Evolutionary conservation across 2,329 filamentous ascomycete species (phyloP).

Genomic region (Colletotrichum eremochloae): DNA sequence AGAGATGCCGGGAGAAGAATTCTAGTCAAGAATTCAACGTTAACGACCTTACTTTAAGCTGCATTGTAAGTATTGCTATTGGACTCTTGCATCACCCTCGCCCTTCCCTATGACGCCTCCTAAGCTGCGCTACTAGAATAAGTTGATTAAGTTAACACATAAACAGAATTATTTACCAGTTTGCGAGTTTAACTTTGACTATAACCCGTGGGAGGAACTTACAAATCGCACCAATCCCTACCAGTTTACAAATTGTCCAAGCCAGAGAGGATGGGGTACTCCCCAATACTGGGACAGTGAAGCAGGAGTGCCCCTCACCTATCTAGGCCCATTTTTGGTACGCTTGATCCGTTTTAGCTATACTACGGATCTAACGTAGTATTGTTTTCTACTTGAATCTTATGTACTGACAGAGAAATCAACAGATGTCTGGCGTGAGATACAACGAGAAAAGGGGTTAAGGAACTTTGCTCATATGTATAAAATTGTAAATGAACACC

Average conservation of each 20-base stretch:
- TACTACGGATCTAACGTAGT: not conserved
- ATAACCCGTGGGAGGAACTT: constrained; percentile 15
- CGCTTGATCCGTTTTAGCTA: not conserved
- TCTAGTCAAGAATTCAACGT: not conserved
- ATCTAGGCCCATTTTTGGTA: constrained; percentile 29
- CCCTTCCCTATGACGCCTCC: too few relatives aligned
- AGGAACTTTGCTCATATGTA: not conserved
- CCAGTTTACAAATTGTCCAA: constrained; percentile 30
- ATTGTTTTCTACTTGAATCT: too few relatives aligned
- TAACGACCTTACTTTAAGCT: constrained; percentile 2
- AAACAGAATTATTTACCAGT: constrained; percentile 20
- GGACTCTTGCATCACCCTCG: too few relatives aligned
- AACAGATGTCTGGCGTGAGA: not conserved
- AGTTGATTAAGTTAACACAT: not conserved
- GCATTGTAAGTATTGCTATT: not conserved
- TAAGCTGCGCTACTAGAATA: too few relatives aligned
- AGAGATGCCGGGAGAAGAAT: constrained; percentile 12
- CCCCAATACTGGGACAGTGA: not conserved
- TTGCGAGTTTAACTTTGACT: constrained; percentile 31
- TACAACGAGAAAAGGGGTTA: not conserved
- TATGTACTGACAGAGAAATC: not conserved
- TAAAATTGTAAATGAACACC: too few relatives aligned
- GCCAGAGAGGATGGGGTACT: constrained; percentile 11
- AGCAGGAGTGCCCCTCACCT: constrained; percentile 10
- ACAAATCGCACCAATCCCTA: not conserved